A percentile compares a stretch with the other conserved stretches of the same genome.
These are phyloP conservation scores for Leccinum subfulvum DNA, from an alignment of 1,284 basidiomycete genomes.

Conservation along the genomic window DNA sequence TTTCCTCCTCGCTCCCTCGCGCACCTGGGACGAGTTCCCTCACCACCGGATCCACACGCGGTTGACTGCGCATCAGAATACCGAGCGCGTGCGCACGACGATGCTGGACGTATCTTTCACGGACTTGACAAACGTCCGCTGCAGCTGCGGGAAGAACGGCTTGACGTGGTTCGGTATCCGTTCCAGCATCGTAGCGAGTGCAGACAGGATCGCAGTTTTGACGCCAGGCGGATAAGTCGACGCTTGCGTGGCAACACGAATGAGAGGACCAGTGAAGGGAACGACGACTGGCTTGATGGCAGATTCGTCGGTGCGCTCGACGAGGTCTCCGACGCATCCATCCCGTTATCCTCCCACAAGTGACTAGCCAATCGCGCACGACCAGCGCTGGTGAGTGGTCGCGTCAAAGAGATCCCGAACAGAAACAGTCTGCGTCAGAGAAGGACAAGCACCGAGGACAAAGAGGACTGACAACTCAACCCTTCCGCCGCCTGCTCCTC, in stretches of 20 bases:
- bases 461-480: conserved; percentile 53
- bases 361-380: conserved; percentile 79
- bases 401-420: background rate
- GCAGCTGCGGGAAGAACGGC: conserved; percentile 98
- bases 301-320: background rate
- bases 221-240: background rate
- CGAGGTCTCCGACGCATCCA: conserved; percentile 52
- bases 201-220: background rate
- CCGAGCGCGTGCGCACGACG: conserved; percentile 79
- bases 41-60: conserved; percentile 82
- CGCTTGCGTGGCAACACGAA: background rate
- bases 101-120: conserved; percentile 73
- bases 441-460: background rate
- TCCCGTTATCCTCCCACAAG: conserved; percentile 95
- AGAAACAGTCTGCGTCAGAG: background rate
- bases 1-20: conserved; percentile 36
- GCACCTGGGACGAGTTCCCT: conserved; percentile 53
- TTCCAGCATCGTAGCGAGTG: conserved; percentile 68
- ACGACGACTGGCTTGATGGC: background rate
- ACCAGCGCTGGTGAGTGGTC: conserved; percentile 57
- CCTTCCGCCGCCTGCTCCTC: conserved; percentile 74
- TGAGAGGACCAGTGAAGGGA: background rate
- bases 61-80: conserved; percentile 84
- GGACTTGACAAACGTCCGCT: conserved; percentile 96
- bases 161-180: conserved; percentile 88